Conservation (phyloP, 306 rosid genomes). For the Castanea crenata region DNA sequence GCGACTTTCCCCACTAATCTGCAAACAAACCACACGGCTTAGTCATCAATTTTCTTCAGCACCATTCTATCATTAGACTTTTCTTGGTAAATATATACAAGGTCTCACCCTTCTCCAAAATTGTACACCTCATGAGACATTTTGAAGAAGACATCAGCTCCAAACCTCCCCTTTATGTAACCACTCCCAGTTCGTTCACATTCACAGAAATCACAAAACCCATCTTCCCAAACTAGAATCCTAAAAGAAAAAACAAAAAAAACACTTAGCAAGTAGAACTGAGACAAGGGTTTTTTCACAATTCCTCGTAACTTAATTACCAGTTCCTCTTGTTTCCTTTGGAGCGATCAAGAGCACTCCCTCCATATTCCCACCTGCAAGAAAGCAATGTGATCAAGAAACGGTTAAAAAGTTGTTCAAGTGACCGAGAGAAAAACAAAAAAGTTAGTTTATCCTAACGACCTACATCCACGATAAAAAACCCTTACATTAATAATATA, state of each 20-base stretch:
- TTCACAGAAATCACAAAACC: conserved; percentile 80
- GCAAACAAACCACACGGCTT: conserved; percentile 22
- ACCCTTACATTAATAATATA: conserved; percentile 8
- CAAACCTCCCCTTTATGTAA: conserved; percentile 55
- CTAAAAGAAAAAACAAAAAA: conserved; percentile 24
- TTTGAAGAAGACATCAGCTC: conserved; percentile 86
- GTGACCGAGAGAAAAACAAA: no score
- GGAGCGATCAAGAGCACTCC: conserved; percentile 68
- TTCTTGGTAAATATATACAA: neutral
- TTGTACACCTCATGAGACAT: conserved; percentile 96
- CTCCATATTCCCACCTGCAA: conserved; percentile 91
- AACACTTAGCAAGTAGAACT: neutral
- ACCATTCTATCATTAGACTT: neutral
- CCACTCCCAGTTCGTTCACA: conserved; percentile 62
- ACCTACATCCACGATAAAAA: no score
- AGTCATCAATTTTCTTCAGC: conserved; percentile 1
- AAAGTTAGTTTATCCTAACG: no score
- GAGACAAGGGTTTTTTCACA: conserved; percentile 2
- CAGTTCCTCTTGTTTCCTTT: conserved; percentile 92
- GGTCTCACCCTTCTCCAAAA: conserved; percentile 87
- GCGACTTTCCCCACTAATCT: conserved; percentile 85
- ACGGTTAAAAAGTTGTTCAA: no score
- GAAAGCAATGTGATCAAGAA: conserved; percentile 1
- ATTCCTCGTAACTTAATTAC: conserved; percentile 30
- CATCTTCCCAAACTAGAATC: conserved; percentile 99